Conservation (phyloP, 176 grass and related monocot species). For the Poa pratensis region DNA sequence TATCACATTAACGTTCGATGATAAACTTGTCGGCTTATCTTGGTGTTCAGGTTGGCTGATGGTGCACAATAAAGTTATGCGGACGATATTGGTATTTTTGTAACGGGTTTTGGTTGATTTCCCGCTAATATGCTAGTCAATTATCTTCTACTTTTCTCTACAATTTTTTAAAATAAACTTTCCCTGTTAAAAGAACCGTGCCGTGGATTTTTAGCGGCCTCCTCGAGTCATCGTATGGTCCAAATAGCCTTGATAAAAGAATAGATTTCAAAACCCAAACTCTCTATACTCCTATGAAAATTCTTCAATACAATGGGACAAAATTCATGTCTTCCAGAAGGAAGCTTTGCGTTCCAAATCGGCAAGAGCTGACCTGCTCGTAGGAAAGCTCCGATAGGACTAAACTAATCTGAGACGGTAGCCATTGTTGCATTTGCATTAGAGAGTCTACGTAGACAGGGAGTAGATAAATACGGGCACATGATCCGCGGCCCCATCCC, state of each 20-base stretch:
- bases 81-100: too few relatives aligned
- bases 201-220: too few relatives aligned
- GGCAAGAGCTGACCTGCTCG: constrained; percentile 10
- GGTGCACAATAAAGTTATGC: too few relatives aligned
- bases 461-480: constrained; percentile 55
- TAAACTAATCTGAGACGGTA: neutral
- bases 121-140: too few relatives aligned
- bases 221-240: too few relatives aligned
- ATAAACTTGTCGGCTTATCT: too few relatives aligned
- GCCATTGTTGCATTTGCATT: neutral
- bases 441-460: neutral
- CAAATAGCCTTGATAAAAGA: neutral
- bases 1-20: too few relatives aligned
- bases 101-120: too few relatives aligned
- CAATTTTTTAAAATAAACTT: too few relatives aligned
- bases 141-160: too few relatives aligned
- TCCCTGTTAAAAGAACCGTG: too few relatives aligned
- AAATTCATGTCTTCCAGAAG: neutral
- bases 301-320: neutral
- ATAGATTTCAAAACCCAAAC: neutral
- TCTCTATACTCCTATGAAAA: neutral
- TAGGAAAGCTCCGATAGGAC: neutral
- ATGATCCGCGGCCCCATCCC: constrained; percentile 43
- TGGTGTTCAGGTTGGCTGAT: too few relatives aligned
- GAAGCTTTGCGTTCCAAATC: neutral